Evolutionary conservation across 352 stramenopile genomes (phyloP), one percentile per base, ranked within the genome.

Genomic region (Globisporangium polare): DNA sequence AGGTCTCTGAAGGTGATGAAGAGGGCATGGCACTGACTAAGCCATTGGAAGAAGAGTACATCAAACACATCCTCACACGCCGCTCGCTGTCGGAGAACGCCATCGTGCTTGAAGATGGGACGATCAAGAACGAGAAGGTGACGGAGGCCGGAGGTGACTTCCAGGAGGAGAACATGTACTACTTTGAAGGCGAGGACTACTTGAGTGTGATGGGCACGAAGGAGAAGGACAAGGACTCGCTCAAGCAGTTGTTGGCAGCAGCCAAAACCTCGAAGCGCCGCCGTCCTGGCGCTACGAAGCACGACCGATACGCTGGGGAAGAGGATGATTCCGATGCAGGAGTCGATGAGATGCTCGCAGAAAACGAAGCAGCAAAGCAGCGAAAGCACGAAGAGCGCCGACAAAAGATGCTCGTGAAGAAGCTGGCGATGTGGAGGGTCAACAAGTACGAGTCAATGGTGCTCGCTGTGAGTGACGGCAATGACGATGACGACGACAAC

Each of bases 151-250:
- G 74, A 50, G 78, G 78, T 9, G 79, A 89, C 57, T 78, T 90
- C 26, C 68, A 62, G 5, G 83, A 89, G 49, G 83, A 90, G 29
- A 90, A 91, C 43, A 93, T 93, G 78, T 90, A 93, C 67, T 91
- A 89, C 53, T 93, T 90, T 65, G 81, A 93, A 53, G 83, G 83
- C 24, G 74, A 87, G 65, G 81, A 93, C 57, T 90, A 90, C 54
- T 79, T 74, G 18, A 80, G 74, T 17, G 66, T 66, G 3, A 55
- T 72, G 45, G 72, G 49, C 46, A 60, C 52, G 5, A 86, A 78
- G 43, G 52, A 35, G 5, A 71, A 78, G 62, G 77, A 89, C 63
- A 61, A 68, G 15, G 60, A 74, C 45, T 55, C 77, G 54, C 66
- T 90, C 1, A 53, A 72, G 13, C 72, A 76, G 33, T 50, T 88